Conservation (phyloP, 345 rosid species). For the thale cress (Arabidopsis thaliana) region TAIR10.1 NC_003070.9:2944001-2944500, state of each 20-base stretch:
- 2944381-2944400: conserved; percentile 45
- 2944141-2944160: neutral
- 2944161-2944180: conserved; percentile 61
- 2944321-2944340: conserved; percentile 2
- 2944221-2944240: conserved; percentile 62
- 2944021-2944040: neutral
- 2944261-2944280: conserved; percentile 5
- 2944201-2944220: conserved; percentile 53
- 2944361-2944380: conserved; percentile 55
- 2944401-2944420: conserved; percentile 54
- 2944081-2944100: conserved; percentile 3
- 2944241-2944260: conserved; percentile 52
- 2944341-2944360: conserved; percentile 72
- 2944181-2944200: conserved; percentile 52
- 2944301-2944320: neutral
- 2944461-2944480: neutral
- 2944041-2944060: neutral
- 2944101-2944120: neutral
- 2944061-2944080: neutral
- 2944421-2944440: conserved; percentile 72
- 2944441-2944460: conserved; percentile 88
- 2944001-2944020: neutral
- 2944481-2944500: neutral
- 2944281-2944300: neutral
- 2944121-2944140: neutral